A percentile compares a stretch with the other conserved stretches of the same genome.
Conservation (phyloP, 2,329 filamentous ascomycete genomes). For the Stenocarpella maydis region DNA sequence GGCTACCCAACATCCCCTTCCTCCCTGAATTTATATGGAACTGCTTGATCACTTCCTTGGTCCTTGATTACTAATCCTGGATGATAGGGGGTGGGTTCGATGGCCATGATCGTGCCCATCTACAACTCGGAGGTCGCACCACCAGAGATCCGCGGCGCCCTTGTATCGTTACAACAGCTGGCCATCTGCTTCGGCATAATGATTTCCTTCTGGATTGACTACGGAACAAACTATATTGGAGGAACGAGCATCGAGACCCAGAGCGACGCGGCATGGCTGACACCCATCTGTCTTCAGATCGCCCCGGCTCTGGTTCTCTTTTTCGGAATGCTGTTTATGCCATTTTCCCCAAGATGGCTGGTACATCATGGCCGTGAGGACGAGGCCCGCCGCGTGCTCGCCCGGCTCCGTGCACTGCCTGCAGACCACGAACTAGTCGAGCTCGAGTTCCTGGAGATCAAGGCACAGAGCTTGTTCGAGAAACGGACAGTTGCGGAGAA, state of each 20-base stretch:
- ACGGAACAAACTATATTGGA: constrained; percentile 73
- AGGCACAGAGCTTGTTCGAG: constrained; percentile 80
- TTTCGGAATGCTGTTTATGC: constrained; percentile 80
- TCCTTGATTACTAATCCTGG: too few relatives aligned
- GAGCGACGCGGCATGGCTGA: constrained; percentile 75
- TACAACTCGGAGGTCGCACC: constrained; percentile 59
- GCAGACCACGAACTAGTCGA: constrained; percentile 73
- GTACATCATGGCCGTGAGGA: constrained; percentile 73
- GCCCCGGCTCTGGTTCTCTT: constrained; percentile 72
- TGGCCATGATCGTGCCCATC: constrained; percentile 68
- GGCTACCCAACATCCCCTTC: too few relatives aligned
- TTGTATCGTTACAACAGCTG: constrained; percentile 59
- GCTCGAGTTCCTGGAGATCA: constrained; percentile 84
- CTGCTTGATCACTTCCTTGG: too few relatives aligned
- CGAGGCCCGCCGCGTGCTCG: constrained; percentile 71
- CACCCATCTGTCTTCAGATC: constrained; percentile 77
- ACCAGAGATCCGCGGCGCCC: constrained; percentile 56
- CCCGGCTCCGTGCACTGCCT: constrained; percentile 68
- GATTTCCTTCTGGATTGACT: constrained; percentile 71
- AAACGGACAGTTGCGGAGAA: constrained; percentile 73
- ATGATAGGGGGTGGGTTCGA: constrained; percentile 64
- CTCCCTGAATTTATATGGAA: too few relatives aligned
- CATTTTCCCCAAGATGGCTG: constrained; percentile 80
- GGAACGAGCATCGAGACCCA: constrained; percentile 58
- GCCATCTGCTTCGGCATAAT: constrained; percentile 70